phyloP scores from a whole-genome alignment of 768 basidiomycete species.

The Hygrophorus russula region DNA sequence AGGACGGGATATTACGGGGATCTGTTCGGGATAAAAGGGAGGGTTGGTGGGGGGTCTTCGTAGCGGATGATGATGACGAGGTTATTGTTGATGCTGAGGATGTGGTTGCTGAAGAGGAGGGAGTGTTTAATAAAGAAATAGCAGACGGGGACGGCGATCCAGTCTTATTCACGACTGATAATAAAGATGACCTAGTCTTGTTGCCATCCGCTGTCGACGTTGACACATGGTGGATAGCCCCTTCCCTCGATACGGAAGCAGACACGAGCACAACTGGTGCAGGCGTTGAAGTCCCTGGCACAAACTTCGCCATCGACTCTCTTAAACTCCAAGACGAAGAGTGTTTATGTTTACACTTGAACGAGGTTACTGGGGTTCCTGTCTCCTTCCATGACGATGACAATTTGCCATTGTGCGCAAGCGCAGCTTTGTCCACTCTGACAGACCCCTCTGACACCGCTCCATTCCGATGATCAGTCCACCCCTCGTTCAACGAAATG shows the following conservation, averaged over 20 bases:
- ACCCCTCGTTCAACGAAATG: no score
- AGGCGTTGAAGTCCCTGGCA: constrained; percentile 28
- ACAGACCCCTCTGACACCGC: no score
- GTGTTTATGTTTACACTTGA: background rate
- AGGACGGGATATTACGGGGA: no score
- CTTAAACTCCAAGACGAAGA: background rate
- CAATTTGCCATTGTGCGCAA: background rate
- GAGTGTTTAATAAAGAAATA: constrained; percentile 7
- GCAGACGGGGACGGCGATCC: no score
- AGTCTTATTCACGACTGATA: no score
- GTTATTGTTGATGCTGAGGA: constrained; percentile 8
- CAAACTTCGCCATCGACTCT: background rate
- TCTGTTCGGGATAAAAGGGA: no score
- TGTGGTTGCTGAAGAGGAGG: constrained; percentile 6
- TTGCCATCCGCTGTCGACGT: no score
- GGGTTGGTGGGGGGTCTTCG: no score
- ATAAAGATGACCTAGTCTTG: no score
- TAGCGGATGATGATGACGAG: background rate
- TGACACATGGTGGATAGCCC: background rate
- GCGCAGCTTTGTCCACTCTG: no score
- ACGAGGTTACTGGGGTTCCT: background rate
- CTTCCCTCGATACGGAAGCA: constrained; percentile 23
- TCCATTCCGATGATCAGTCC: no score
- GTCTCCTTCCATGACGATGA: constrained; percentile 26
- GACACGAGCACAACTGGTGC: constrained; percentile 45